phyloP scores from a whole-genome alignment of 352 stramenopile species.

The Phytophthora podocarpi region DNA sequence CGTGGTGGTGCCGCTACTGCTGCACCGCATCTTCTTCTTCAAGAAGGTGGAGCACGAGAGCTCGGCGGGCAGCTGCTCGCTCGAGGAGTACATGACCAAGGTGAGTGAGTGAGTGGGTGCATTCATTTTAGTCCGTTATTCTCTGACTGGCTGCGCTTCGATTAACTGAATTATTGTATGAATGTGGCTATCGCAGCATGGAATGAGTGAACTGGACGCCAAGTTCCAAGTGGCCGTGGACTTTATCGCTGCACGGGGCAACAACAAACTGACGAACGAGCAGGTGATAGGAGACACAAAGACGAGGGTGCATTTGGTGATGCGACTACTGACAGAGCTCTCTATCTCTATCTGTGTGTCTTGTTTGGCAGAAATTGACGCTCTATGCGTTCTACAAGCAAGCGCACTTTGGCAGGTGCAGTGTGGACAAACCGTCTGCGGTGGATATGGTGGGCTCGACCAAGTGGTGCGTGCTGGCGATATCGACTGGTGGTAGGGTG shows the following conservation, averaged over 20 bases:
- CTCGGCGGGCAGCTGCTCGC: slow-evolving; percentile 43
- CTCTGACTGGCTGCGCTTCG: not conserved
- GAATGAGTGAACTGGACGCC: slow-evolving; percentile 61
- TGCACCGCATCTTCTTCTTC: slow-evolving; percentile 61
- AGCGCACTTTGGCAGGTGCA: slow-evolving; percentile 65
- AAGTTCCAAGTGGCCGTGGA: slow-evolving; percentile 79
- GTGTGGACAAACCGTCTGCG: slow-evolving; percentile 58
- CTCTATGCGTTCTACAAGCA: slow-evolving; percentile 88
- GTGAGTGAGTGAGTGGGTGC: slow-evolving; percentile 25
- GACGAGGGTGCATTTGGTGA: not conserved
- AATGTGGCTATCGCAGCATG: slow-evolving; percentile 38
- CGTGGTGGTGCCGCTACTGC: slow-evolving; percentile 52
- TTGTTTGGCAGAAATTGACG: slow-evolving; percentile 55
- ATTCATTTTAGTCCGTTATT: not conserved
- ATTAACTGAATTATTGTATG: slow-evolving; percentile 11
- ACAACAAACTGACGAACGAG: slow-evolving; percentile 66
- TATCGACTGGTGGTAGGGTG: not conserved
- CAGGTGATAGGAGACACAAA: slow-evolving; percentile 40
- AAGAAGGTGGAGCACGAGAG: slow-evolving; percentile 36
- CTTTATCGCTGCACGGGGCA: slow-evolving; percentile 50
- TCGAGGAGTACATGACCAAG: slow-evolving; percentile 65
- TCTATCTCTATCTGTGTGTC: too few species aligned
- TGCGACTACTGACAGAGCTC: slow-evolving; percentile 16
- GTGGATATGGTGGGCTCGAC: slow-evolving; percentile 68
- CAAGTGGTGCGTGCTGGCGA: slow-evolving; percentile 69